Evolutionary conservation across 75 land plant genomes (phyloP).

Genomic region (Picea glauca): DNA sequence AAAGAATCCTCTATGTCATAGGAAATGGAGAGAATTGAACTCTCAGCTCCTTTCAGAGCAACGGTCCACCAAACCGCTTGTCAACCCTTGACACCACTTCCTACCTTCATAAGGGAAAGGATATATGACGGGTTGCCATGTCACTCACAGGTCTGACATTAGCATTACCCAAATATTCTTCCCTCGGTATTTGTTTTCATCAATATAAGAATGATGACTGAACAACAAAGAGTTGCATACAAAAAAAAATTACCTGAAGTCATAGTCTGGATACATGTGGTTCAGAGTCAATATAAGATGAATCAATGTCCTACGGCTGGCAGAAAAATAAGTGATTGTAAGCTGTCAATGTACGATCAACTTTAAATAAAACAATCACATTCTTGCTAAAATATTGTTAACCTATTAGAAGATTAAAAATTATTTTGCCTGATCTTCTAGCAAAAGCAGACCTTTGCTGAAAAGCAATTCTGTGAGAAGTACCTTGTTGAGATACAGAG

Average conservation of each 20-base stretch:
- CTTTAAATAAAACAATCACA: background rate
- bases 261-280: constrained; percentile 92
- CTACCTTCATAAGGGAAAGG: constrained; percentile 28
- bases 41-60: constrained; percentile 81
- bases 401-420: background rate
- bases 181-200: constrained; percentile 3
- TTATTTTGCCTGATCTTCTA: background rate
- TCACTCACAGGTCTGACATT: constrained; percentile 55
- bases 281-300: constrained; percentile 67
- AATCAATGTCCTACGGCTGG: constrained; percentile 83
- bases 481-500: constrained; percentile 69
- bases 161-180: constrained; percentile 63
- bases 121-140: constrained; percentile 52
- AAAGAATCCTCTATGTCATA: background rate
- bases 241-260: constrained; percentile 72
- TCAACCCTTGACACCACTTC: constrained; percentile 77
- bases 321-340: background rate
- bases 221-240: background rate
- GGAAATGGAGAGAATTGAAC: constrained; percentile 99
- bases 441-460: background rate
- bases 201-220: background rate
- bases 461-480: background rate
- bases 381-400: background rate
- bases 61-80: constrained; percentile 59
- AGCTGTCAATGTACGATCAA: background rate